These are phyloP conservation scores for Phyllosticta citrichinensis DNA, from an alignment of 2,329 filamentous ascomycete genomes.

Conservation along the genomic window DNA sequence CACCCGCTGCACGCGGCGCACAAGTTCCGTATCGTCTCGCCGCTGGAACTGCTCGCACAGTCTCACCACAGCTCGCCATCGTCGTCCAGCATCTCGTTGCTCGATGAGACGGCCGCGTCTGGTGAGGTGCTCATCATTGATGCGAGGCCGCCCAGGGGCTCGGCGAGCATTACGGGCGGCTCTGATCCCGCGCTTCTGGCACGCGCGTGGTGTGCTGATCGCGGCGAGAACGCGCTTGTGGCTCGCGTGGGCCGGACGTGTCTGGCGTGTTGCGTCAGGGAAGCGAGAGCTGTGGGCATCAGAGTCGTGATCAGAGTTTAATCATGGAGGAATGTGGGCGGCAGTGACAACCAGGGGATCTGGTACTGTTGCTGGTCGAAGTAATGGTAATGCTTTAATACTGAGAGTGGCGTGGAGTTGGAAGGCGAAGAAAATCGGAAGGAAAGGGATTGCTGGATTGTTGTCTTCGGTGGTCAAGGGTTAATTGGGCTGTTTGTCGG, in stretches of 20 bases:
- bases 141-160: conserved; percentile 30
- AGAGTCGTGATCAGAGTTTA: conserved; percentile 54
- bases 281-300: conserved; percentile 62
- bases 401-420: too few species aligned
- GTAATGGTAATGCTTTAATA: not conserved
- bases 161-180: not conserved
- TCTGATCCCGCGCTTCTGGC: conserved; percentile 57
- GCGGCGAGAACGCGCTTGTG: conserved; percentile 63
- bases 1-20: conserved; percentile 34
- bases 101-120: conserved; percentile 10
- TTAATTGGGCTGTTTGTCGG: too few species aligned
- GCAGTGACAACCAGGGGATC: not conserved
- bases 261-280: conserved; percentile 62
- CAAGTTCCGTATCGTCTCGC: conserved; percentile 20
- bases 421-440: too few species aligned
- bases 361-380: not conserved
- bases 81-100: conserved; percentile 13
- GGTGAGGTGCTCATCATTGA: conserved; percentile 32
- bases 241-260: conserved; percentile 59
- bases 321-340: conserved; percentile 25
- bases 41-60: not conserved
- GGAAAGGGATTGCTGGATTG: too few species aligned
- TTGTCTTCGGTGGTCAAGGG: too few species aligned
- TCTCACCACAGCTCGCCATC: conserved; percentile 10
- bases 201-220: conserved; percentile 62